Evolutionary conservation across 371 early-diverging fungal genomes (phyloP), one percentile per base, ranked within the genome.

Genomic region (Dinochytrium kinnereticum): DNA sequence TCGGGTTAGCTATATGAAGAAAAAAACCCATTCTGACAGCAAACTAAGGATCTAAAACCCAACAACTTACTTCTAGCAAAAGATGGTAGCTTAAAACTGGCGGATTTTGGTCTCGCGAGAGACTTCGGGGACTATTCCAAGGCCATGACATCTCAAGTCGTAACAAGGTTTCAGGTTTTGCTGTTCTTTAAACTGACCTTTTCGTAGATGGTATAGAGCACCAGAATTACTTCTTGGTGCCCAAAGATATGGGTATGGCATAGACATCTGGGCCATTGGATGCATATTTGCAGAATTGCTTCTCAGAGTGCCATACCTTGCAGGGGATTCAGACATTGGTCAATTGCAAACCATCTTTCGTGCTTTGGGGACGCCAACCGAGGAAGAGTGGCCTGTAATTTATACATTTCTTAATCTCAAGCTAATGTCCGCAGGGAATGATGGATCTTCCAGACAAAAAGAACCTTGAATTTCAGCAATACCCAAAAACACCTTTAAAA

Each of bases 201-300:
- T 40, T 2, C 38, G 76, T n/a, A 91, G 96, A 76, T 99, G 99
- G 99, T 99, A 99, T 82, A 92, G 99, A n/a, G 89, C 99, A 0
- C 99, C 99, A 1, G 99, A 99, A 81, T 85, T 99, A 17, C 83
- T 99, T 7, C 90, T 98, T 73, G 98, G 98, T 0, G 93, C 97
- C 1, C 91, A 89, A 68, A 89, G 93, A 57, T 99, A 99, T 77
- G 91, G 93, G 0, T 90, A 88, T 34, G 92, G 92, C 0, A 93
- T 97, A 10, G 99, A 99, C 81, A 97, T 99, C 26, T 99, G 99
- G 99, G 92, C 99, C 0, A 91, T 97, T 17, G 99, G 99, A 24
- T 99, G 99, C 81, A 95, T 99, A 40, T 98, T 99, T 91, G 99
- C 99, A 0, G 99, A 99, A 74, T 90, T 99, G 49, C 90, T 99